These are phyloP conservation scores for Drechslera avenae DNA, from an alignment of 2,329 filamentous ascomycete genomes.

Conservation along the genomic window DNA sequence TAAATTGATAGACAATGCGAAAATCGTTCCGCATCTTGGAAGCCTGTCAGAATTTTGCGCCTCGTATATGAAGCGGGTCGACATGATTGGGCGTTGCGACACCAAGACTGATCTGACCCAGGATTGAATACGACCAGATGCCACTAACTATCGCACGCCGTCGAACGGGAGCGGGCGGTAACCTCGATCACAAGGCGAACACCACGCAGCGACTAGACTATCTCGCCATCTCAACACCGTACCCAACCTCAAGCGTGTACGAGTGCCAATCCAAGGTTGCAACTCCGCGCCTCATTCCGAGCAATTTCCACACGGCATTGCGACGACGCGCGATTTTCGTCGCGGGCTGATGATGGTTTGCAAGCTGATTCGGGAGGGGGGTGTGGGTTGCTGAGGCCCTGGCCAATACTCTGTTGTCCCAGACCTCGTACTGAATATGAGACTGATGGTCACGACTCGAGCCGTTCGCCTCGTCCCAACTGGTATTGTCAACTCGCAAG, in stretches of 20 bases:
- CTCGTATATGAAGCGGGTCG: neutral
- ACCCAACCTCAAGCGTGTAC: neutral
- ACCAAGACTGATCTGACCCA: slow-evolving; percentile 35
- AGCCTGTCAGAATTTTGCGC: neutral
- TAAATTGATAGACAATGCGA: too few species aligned
- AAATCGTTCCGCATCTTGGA: too few species aligned
- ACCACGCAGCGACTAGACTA: slow-evolving; percentile 17
- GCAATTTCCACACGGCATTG: too few species aligned
- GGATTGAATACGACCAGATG: slow-evolving; percentile 32
- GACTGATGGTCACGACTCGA: neutral
- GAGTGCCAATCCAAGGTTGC: too few species aligned
- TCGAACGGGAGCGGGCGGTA: slow-evolving; percentile 41
- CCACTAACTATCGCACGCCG: slow-evolving; percentile 35
- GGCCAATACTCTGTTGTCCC: slow-evolving; percentile 14
- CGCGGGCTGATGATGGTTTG: neutral
- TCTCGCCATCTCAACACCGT: too few species aligned
- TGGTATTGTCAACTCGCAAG: too few species aligned
- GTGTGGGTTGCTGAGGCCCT: slow-evolving; percentile 2
- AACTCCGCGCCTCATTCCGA: too few species aligned
- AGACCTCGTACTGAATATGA: slow-evolving; percentile 3
- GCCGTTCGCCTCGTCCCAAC: neutral
- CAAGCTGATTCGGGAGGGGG: slow-evolving; percentile 22
- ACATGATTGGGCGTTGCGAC: slow-evolving; percentile 5
- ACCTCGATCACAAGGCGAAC: slow-evolving; percentile 29
- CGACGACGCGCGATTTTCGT: too few species aligned